Conservation (phyloP, 2,329 filamentous ascomycete genomes). For the Immersiporthe knoxdaviesiana region DNA sequence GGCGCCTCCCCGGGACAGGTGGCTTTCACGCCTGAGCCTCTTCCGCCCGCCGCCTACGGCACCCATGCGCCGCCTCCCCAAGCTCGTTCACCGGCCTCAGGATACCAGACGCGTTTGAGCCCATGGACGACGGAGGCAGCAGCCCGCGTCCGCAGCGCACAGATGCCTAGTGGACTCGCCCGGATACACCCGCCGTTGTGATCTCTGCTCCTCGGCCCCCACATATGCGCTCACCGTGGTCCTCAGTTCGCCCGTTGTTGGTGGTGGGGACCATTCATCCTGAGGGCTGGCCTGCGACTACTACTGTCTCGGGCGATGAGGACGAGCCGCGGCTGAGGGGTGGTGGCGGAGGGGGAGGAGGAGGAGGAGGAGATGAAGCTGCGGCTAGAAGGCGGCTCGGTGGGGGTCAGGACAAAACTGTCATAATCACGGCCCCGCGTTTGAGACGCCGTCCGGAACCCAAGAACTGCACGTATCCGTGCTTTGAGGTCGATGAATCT, state of each 20-base stretch:
- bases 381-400: background rate
- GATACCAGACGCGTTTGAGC: constrained; percentile 24
- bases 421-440: constrained; percentile 8
- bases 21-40: constrained; percentile 24
- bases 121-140: constrained; percentile 19
- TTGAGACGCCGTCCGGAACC: background rate
- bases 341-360: background rate
- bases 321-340: background rate
- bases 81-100: constrained; percentile 23
- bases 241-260: background rate
- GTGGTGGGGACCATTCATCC: too few relatives aligned
- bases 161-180: constrained; percentile 20
- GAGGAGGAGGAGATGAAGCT: background rate
- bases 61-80: constrained; percentile 16
- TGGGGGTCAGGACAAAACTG: background rate
- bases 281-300: too few relatives aligned
- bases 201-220: constrained; percentile 14
- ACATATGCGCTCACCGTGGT: background rate
- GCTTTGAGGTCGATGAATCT: background rate
- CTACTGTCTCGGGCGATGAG: background rate
- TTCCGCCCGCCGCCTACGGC: constrained; percentile 8
- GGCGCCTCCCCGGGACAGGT: constrained; percentile 14
- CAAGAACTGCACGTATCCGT: background rate
- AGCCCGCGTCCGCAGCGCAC: constrained; percentile 23
- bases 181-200: background rate